Base-by-base conservation (phyloP, 768 basidiomycete genomes). In the Rhizopogon sp. region DNA sequence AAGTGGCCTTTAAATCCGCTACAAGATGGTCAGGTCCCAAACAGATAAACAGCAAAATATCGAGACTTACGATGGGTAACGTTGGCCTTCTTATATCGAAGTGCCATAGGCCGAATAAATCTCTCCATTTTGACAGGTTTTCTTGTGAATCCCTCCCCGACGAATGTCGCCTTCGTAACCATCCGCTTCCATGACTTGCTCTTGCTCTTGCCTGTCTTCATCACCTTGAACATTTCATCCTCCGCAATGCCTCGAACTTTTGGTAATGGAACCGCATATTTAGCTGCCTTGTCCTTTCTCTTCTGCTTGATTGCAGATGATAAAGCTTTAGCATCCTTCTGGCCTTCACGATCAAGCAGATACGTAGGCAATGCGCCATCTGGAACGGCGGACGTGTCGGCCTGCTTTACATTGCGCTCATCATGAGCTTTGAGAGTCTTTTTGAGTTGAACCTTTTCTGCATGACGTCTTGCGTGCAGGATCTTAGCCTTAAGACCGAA, bases 381-480 rank as follows among this genome's bases (percentile, higher is more conserved):
- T 39, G 90, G 89, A 40, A 87, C 83, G 16, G 87, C 78, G 1
- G 86, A 85, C 1, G 85, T 79, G 69, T 96, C 94, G 43, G 91
- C 81, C 66, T 95, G 89, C 75, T 98, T 99, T 76, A 98, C 85
- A 66, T 98, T 94, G 58, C 97, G 88, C 72, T 98, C 96, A 74
- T 99, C 97, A 76, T 99, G 97, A 9, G 94, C 94, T 71, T 97
- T 98, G 72, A 99, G 88, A n/a, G 93, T 95, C 79, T 98, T 99
- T 75, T 93, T 96, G 76, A 99, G 88, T 66, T 94, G 93, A 43
- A 99, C 93, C 76, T 98, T 99, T 74, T 99, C 92, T 31, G 92
- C 85, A 75, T 98, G 93, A 57, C 96, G 88, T 71, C 88, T 95
- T 39, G 93, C 92, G 66, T 99, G 97, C 7, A 98, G 85, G n/a